These are phyloP conservation scores for Wickerhamiella sorbophila DNA, from an alignment of 805 yeast species.

Conservation along the genomic window DNA sequence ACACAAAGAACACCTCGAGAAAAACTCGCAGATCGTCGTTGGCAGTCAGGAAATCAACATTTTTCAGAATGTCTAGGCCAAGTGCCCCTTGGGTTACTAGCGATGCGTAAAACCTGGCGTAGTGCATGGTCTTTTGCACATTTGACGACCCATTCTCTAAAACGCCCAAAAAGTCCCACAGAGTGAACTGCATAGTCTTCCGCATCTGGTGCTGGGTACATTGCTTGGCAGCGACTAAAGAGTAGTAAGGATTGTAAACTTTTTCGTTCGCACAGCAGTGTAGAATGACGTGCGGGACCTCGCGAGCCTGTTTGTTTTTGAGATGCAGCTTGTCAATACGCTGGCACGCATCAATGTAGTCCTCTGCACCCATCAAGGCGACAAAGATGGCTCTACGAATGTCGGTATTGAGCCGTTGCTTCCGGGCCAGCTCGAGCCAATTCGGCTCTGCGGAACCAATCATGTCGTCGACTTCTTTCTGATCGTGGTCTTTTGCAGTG, in stretches of 20 bases:
- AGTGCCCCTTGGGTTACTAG: slow-evolving; percentile 60
- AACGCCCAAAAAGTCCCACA: slow-evolving; percentile 76
- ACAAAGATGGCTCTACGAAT: slow-evolving; percentile 86
- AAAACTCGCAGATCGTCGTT: slow-evolving; percentile 49
- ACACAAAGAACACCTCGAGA: slow-evolving; percentile 56
- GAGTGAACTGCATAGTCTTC: slow-evolving; percentile 73
- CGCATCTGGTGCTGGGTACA: slow-evolving; percentile 58
- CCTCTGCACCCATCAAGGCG: slow-evolving; percentile 90
- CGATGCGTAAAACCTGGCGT: slow-evolving; percentile 70
- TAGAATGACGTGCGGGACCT: slow-evolving; percentile 68
- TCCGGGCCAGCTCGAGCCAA: slow-evolving; percentile 74
- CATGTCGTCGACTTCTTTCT: slow-evolving; percentile 40
- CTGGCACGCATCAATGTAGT: slow-evolving; percentile 73
- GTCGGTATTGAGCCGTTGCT: slow-evolving; percentile 91
- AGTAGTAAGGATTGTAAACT: slow-evolving; percentile 80
- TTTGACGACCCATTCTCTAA: slow-evolving; percentile 29
- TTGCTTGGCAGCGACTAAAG: slow-evolving; percentile 58
- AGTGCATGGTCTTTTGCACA: slow-evolving; percentile 43
- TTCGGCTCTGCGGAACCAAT: slow-evolving; percentile 64
- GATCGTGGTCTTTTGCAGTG: slow-evolving; percentile 27
- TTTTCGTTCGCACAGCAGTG: slow-evolving; percentile 81
- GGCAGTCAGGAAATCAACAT: slow-evolving; percentile 57
- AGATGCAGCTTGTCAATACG: slow-evolving; percentile 67
- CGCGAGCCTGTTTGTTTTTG: slow-evolving; percentile 68
- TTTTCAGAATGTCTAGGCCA: slow-evolving; percentile 57